Percentiles rank a stretch among this genome's conserved stretches.
Evolutionary conservation across 164 flowering plant species (phyloP).

Genomic region (Vitis labrusca): DNA sequence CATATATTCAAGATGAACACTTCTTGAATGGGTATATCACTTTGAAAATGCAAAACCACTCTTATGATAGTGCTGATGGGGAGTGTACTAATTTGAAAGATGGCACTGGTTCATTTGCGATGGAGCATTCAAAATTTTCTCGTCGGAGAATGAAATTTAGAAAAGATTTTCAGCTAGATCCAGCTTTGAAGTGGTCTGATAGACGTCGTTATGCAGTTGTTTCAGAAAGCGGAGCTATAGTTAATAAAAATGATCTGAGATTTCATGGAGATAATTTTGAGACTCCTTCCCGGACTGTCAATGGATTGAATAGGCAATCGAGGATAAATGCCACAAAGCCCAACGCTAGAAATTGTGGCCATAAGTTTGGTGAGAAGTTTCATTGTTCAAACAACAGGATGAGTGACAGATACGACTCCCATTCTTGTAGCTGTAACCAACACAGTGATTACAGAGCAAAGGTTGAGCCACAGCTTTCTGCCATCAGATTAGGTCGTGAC

Average conservation of each 20-base stretch:
- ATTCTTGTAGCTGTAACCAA: slow-evolving; percentile 64
- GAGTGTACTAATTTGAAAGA: slow-evolving; percentile 34
- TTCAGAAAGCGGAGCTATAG: slow-evolving; percentile 29
- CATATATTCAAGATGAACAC: slow-evolving; percentile 40
- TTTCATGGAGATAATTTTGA: slow-evolving; percentile 28
- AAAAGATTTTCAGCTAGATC: slow-evolving; percentile 44
- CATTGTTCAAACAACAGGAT: slow-evolving; percentile 45
- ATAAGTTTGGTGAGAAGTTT: slow-evolving; percentile 55
- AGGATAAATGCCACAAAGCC: slow-evolving; percentile 47
- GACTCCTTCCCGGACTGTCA: slow-evolving; percentile 35
- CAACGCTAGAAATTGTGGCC: slow-evolving; percentile 40
- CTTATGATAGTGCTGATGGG: slow-evolving; percentile 38
- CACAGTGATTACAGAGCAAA: slow-evolving; percentile 45
- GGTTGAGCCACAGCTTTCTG: slow-evolving; percentile 33
- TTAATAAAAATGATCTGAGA: slow-evolving; percentile 44
- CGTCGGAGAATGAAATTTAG: slow-evolving; percentile 44
- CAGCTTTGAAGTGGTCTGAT: slow-evolving; percentile 48
- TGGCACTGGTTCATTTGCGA: slow-evolving; percentile 36
- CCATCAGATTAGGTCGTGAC: slow-evolving; percentile 45
- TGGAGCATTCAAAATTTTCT: slow-evolving; percentile 52
- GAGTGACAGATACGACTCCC: slow-evolving; percentile 55
- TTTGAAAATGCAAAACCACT: slow-evolving; percentile 29
- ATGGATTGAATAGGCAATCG: slow-evolving; percentile 48
- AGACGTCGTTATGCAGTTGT: slow-evolving; percentile 32
- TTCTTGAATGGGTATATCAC: slow-evolving; percentile 27